Base-by-base conservation (phyloP, 2,329 filamentous ascomycete species). In the Colletotrichum chlorophyti region DNA sequence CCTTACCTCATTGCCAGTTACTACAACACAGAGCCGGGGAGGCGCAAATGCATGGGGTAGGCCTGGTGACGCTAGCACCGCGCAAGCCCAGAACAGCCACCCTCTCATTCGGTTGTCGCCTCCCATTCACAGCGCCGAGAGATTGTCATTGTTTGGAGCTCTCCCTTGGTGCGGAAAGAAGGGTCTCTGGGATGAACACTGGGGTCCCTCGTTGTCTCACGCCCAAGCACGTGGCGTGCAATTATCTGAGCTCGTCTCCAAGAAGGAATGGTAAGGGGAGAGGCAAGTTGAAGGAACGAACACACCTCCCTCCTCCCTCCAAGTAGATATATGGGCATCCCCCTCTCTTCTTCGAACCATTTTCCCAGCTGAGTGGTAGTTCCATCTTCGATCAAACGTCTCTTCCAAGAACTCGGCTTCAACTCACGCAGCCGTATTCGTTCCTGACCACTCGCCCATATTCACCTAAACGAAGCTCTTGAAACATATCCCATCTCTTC, bases 31-130 rank as follows among this genome's bases (percentile, higher is more conserved):
- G n/a, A n/a, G 29, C n/a, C 11, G 26, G 21, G 17, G 17, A 11
- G 37, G 42, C 24, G 49, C 21, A 21, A 24, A 19, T 49, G 32
- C 32, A 29, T 38, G 23, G 46, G 15, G n/a, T 15, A 46, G 9
- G n/a, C 23, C 23, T 23, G 50, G 35, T 59, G 55, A 55, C 55
- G 55, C 50, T 43, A 43, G 37, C 42, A 27, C 42, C 37, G 37
- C 55, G 51, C 55, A 59, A 59, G 42, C 50, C 35, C 42, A 19
- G 10, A 24, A 24, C 23, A 48, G 37, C 50, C 42, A 59, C 43
- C 43, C 15, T 12, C 14, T 29, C 10, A 2, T 27, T 34, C 26
- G 31, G 37, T 3, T 19, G 17, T 45, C 53, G 32, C 26, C 48
- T 43, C 34, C 15, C 32, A 14, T 24, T 43, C n/a, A 19, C 31